Evolutionary conservation across 106 monocot species (phyloP).

Genomic region (Allium fistulosum): DNA sequence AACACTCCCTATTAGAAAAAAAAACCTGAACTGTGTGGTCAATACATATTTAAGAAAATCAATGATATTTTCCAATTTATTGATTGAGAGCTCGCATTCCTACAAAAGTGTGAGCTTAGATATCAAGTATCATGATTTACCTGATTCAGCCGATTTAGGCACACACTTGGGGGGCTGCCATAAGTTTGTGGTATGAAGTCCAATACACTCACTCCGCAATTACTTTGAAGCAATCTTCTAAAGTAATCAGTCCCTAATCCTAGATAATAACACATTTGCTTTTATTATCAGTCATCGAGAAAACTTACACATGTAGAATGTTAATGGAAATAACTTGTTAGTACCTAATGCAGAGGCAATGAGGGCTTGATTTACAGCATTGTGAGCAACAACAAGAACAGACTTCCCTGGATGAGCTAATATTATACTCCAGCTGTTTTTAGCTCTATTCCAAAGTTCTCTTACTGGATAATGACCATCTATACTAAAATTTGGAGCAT

Average conservation of each 20-base stretch:
- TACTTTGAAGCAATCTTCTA: slow-evolving; percentile 80
- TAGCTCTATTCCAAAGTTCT: slow-evolving; percentile 79
- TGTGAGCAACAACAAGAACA: slow-evolving; percentile 94
- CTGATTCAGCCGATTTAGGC: slow-evolving; percentile 95
- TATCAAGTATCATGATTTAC: slow-evolving; percentile 12
- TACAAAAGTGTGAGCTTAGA: too few species aligned
- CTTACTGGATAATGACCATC: slow-evolving; percentile 92
- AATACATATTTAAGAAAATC: too few species aligned
- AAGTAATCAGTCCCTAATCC: slow-evolving; percentile 81
- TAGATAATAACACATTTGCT: not conserved
- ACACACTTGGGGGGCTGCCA: slow-evolving; percentile 43
- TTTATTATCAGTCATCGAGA: too few species aligned
- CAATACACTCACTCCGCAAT: slow-evolving; percentile 87
- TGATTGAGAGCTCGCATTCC: too few species aligned
- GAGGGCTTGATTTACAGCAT: slow-evolving; percentile 96
- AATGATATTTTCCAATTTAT: too few species aligned
- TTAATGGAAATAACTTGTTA: not conserved
- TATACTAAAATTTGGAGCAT: slow-evolving; percentile 78
- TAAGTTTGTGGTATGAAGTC: slow-evolving; percentile 57
- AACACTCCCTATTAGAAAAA: too few species aligned
- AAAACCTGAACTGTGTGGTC: too few species aligned
- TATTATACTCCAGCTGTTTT: slow-evolving; percentile 68
- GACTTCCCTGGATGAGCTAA: slow-evolving; percentile 69
- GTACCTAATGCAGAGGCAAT: slow-evolving; percentile 77
- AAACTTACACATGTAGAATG: slow-evolving; percentile 4